A percentile compares a stretch with the other conserved stretches of the same genome.
These are phyloP conservation scores for Sclerotinia spermophila DNA, from an alignment of 2,329 filamentous ascomycete species.

Conservation along the genomic window DNA sequence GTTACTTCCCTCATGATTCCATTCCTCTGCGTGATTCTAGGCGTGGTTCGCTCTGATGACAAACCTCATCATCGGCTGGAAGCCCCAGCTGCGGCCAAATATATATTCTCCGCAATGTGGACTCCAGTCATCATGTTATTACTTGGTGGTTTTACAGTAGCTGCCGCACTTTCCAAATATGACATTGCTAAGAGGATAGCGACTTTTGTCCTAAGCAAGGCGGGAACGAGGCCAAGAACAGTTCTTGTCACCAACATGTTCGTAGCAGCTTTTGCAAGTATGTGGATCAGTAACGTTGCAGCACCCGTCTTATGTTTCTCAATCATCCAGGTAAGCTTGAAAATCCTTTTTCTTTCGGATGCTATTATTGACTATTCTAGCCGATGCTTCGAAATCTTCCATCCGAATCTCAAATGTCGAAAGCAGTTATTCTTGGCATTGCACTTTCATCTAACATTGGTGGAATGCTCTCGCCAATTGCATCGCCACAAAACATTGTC, in stretches of 20 bases:
- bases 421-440: constrained; percentile 91
- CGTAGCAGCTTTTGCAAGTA: constrained; percentile 93
- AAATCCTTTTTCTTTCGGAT: neutral
- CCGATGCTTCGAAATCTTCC: constrained; percentile 93
- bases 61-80: constrained; percentile 66
- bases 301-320: constrained; percentile 96
- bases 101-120: constrained; percentile 96
- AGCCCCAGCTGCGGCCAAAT: constrained; percentile 76
- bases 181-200: constrained; percentile 97
- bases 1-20: constrained; percentile 93
- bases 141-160: constrained; percentile 92
- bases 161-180: constrained; percentile 92
- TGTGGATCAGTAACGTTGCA: constrained; percentile 99
- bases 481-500: constrained; percentile 95
- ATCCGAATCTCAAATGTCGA: constrained; percentile 86
- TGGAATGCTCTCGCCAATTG: constrained; percentile 93
- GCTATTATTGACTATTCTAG: constrained; percentile 41
- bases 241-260: constrained; percentile 98
- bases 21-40: constrained; percentile 83
- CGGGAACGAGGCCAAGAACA: constrained; percentile 82
- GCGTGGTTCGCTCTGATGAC: constrained; percentile 76
- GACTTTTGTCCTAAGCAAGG: constrained; percentile 93
- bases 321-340: constrained; percentile 74
- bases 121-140: constrained; percentile 98
- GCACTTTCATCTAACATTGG: constrained; percentile 94